Conservation (phyloP, 2,329 filamentous ascomycete species). For the Plenodomus biglobosus region DNA sequence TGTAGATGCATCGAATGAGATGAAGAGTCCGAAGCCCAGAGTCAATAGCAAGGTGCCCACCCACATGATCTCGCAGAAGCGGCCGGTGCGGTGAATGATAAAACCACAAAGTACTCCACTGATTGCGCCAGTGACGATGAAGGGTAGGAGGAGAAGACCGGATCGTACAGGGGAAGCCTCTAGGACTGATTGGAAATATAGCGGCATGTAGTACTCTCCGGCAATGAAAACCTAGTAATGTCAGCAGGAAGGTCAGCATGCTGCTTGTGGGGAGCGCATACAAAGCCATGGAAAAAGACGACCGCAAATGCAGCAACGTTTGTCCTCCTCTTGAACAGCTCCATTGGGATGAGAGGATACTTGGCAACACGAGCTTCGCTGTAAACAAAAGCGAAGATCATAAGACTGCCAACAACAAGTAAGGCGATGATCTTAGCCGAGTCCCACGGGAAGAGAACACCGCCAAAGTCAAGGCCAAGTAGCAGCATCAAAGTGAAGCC, state of each 20-base stretch:
- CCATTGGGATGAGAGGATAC: slow-evolving; percentile 69
- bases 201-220: slow-evolving; percentile 69
- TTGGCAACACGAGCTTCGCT: slow-evolving; percentile 65
- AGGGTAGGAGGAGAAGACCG: slow-evolving; percentile 63
- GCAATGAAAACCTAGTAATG: slow-evolving; percentile 48
- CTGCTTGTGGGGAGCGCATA: slow-evolving; percentile 26
- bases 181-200: slow-evolving; percentile 72
- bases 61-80: slow-evolving; percentile 46
- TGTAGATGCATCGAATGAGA: slow-evolving; percentile 32
- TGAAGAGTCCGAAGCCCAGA: slow-evolving; percentile 41
- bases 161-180: slow-evolving; percentile 63
- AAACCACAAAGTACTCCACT: slow-evolving; percentile 52
- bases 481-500: slow-evolving; percentile 56
- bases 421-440: slow-evolving; percentile 59
- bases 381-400: slow-evolving; percentile 57
- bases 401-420: slow-evolving; percentile 54
- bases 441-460: slow-evolving; percentile 56
- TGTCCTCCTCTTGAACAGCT: slow-evolving; percentile 59
- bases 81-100: slow-evolving; percentile 50
- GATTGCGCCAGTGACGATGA: slow-evolving; percentile 51
- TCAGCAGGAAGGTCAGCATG: background rate
- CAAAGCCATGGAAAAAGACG: slow-evolving; percentile 53
- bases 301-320: slow-evolving; percentile 60
- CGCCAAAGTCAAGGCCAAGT: slow-evolving; percentile 58
- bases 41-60: slow-evolving; percentile 35